These are phyloP conservation scores for Apiospora rasikravindrae DNA, from an alignment of 2,329 filamentous ascomycete genomes.

Conservation along the genomic window DNA sequence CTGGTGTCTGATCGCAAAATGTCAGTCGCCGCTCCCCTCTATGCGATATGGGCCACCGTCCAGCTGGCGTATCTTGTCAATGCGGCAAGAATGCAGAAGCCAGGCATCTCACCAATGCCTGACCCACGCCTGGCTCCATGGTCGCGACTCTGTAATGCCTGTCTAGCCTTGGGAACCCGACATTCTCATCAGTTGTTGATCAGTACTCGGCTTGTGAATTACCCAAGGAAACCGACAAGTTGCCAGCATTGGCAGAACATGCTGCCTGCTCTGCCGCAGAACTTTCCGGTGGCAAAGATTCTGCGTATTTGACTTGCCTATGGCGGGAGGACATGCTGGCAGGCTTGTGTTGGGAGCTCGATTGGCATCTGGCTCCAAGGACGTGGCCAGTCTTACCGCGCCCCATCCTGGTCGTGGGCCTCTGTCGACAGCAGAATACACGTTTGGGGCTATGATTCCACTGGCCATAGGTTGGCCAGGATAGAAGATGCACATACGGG, in stretches of 20 bases:
- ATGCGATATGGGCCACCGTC: no score
- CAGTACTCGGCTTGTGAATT: neutral
- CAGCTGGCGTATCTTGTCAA: no score
- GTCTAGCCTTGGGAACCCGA: no score
- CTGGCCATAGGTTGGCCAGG: neutral
- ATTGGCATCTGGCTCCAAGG: neutral
- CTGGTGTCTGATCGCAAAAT: no score
- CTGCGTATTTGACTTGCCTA: neutral
- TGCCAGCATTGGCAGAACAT: neutral
- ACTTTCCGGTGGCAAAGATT: neutral
- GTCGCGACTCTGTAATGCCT: no score
- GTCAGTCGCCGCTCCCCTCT: no score
- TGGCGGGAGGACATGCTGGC: neutral
- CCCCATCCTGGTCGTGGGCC: neutral
- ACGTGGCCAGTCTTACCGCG: neutral
- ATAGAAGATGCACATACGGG: neutral
- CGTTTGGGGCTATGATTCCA: accelerated
- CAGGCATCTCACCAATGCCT: no score
- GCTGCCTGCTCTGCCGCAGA: neutral
- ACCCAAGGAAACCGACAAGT: neutral
- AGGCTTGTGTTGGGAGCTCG: neutral
- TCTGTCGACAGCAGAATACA: neutral
- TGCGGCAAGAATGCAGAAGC: no score
- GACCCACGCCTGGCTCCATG: no score
- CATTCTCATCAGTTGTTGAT: neutral